These are phyloP conservation scores for Globisporangium megalacanthum DNA, from an alignment of 352 stramenopile genomes.

Conservation along the genomic window DNA sequence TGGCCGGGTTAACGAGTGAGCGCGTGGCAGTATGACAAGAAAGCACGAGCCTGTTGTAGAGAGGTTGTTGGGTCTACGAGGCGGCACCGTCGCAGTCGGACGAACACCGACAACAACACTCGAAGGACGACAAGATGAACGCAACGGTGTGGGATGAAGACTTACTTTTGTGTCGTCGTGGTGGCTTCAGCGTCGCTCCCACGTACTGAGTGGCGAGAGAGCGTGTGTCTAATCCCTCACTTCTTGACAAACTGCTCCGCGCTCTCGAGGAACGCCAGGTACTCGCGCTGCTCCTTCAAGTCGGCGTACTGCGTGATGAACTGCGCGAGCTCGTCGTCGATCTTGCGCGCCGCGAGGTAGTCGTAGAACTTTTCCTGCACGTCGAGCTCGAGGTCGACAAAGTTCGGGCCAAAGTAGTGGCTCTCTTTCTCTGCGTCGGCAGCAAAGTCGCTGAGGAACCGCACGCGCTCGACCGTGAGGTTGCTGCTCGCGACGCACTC, in stretches of 20 bases:
- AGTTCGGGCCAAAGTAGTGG: slow-evolving; percentile 74
- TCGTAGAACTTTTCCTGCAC: slow-evolving; percentile 78
- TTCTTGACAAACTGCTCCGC: slow-evolving; percentile 66
- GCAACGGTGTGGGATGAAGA: too few species aligned
- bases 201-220: too few species aligned
- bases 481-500: slow-evolving; percentile 80
- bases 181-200: too few species aligned
- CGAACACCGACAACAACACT: too few species aligned
- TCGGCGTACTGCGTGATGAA: slow-evolving; percentile 83
- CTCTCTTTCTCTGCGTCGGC: slow-evolving; percentile 55
- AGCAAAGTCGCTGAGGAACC: slow-evolving; percentile 50
- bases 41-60: too few species aligned
- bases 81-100: too few species aligned
- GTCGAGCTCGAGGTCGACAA: slow-evolving; percentile 81
- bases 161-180: too few species aligned
- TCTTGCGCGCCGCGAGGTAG: slow-evolving; percentile 70
- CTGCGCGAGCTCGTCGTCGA: slow-evolving; percentile 80
- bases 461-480: slow-evolving; percentile 72
- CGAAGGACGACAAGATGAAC: too few species aligned
- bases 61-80: too few species aligned
- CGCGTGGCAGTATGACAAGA: too few species aligned
- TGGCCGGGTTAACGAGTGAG: too few species aligned
- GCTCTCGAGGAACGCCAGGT: slow-evolving; percentile 71
- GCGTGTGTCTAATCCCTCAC: slow-evolving; percentile 21
- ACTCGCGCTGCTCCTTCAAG: slow-evolving; percentile 85